phyloP scores from a whole-genome alignment of 352 stramenopile genomes.

The Aphanomyces euteiches region DNA sequence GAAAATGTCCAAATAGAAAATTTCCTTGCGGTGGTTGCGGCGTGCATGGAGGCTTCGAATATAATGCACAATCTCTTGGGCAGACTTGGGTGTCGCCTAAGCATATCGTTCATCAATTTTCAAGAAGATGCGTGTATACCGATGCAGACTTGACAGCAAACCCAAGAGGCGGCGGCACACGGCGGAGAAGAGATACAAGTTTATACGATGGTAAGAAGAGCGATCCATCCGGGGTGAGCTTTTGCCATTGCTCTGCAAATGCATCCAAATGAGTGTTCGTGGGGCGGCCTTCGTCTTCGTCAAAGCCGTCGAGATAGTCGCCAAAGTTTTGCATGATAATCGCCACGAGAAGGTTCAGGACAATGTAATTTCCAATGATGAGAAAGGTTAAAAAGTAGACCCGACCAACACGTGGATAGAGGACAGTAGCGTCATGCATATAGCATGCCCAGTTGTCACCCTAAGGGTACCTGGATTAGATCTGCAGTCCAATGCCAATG shows the following conservation, averaged over 20 bases:
- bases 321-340: conserved; percentile 78
- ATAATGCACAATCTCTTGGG: conserved; percentile 6
- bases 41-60: conserved; percentile 6
- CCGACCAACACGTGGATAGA: conserved; percentile 39
- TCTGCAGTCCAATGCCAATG: conserved; percentile 49
- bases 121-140: not conserved
- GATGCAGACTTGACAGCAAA: not conserved
- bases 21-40: conserved; percentile 8
- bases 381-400: conserved; percentile 69
- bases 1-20: conserved; percentile 23
- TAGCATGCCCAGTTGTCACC: conserved; percentile 43
- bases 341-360: conserved; percentile 77
- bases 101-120: not conserved
- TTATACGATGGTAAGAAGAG: conserved; percentile 42
- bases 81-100: not conserved
- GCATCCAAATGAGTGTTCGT: conserved; percentile 42
- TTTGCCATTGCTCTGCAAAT: conserved; percentile 38
- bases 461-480: conserved; percentile 30
- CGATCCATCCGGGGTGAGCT: conserved; percentile 38
- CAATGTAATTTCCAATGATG: conserved; percentile 57
- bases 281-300: conserved; percentile 38
- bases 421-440: conserved; percentile 40
- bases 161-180: conserved; percentile 43
- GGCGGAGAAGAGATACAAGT: conserved; percentile 42
- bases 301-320: conserved; percentile 43